Evolutionary conservation across 495 filamentous ascomycete species (phyloP), one percentile per base, ranked within the genome.

Genomic region (Halenospora varia): DNA sequence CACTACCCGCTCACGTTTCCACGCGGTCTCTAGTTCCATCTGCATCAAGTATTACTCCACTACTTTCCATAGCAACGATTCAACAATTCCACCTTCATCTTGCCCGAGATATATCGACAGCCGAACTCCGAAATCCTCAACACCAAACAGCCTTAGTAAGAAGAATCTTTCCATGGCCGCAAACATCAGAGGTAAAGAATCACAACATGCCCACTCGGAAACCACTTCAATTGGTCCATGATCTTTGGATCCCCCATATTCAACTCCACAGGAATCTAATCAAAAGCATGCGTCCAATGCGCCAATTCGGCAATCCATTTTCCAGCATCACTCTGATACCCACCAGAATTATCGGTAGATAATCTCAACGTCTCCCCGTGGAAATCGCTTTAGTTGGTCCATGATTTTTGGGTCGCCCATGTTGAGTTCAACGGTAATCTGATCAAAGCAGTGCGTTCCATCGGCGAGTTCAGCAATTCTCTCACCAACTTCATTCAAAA

Each of bases 361-460:
- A 18, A 81, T 71, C 2, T 76, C 75, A 26, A 80, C 62, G 65
- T 82, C 78, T 1, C 74, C 76, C 15, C 60, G 59, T 15, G 64
- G 64, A 40, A 64, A 59, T 15, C 45, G 56, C 35, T 55, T 59
- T 40, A 74, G 64, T 19, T 68, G 65, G 3, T 68, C 68, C 73
- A 81, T 74, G 51, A 86, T 78, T 65, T 82, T 78, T 55, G 70
- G 68, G 59, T 88, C 82, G 2, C 76, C 80, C 67, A 85, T 63
- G 53, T 80, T 75, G 66, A 78, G 73, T 75, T 93, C 91, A 13
- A 88, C 89, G 6, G 29, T 35, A 35, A 96, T 93, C 78, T 96
- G 86, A 74, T 96, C 92, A 68, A 96, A 89, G 59, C 81, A 85
- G 68, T 94, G 90, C 64, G 78, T 82, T 0, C 92, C 92, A 71